Evolutionary conservation across 2,329 filamentous ascomycete species (phyloP).

Genomic region (Paraphoma chrysanthemicola): DNA sequence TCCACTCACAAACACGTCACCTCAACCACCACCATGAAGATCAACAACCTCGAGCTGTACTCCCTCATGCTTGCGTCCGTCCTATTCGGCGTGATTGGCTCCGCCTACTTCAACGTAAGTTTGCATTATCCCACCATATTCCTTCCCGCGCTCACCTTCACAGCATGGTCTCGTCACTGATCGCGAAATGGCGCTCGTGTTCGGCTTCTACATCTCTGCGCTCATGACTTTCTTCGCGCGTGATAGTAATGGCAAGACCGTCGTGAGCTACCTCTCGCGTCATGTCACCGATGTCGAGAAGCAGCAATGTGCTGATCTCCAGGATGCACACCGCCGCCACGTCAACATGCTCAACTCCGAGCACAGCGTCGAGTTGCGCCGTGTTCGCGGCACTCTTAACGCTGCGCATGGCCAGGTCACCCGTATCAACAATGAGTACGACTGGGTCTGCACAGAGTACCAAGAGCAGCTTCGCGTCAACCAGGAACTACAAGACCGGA

Average conservation of each 20-base stretch:
- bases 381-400: slow-evolving; percentile 7
- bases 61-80: slow-evolving; percentile 14
- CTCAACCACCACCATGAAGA: slow-evolving; percentile 7
- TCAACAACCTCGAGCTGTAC: slow-evolving; percentile 12
- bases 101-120: slow-evolving; percentile 8
- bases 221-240: slow-evolving; percentile 1
- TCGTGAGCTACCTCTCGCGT: slow-evolving; percentile 6
- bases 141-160: not conserved
- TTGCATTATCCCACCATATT: not conserved
- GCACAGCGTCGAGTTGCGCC: slow-evolving; percentile 4
- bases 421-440: slow-evolving; percentile 16
- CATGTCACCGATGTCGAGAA: slow-evolving; percentile 6
- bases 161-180: slow-evolving; percentile 11
- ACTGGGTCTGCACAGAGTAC: slow-evolving; percentile 17
- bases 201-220: slow-evolving; percentile 9
- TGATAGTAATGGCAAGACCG: not conserved
- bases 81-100: slow-evolving; percentile 10
- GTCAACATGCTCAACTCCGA: slow-evolving; percentile 9
- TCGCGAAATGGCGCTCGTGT: slow-evolving; percentile 13
- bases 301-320: slow-evolving; percentile 9
- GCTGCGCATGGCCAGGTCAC: slow-evolving; percentile 9
- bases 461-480: slow-evolving; percentile 20
- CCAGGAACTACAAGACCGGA: slow-evolving; percentile 36
- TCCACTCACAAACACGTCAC: not conserved
- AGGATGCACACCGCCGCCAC: slow-evolving; percentile 13